Evolutionary conservation across 2,329 filamentous ascomycete genomes (phyloP), one percentile per base, ranked within the genome.

Genomic region (Penicillium sp.): DNA sequence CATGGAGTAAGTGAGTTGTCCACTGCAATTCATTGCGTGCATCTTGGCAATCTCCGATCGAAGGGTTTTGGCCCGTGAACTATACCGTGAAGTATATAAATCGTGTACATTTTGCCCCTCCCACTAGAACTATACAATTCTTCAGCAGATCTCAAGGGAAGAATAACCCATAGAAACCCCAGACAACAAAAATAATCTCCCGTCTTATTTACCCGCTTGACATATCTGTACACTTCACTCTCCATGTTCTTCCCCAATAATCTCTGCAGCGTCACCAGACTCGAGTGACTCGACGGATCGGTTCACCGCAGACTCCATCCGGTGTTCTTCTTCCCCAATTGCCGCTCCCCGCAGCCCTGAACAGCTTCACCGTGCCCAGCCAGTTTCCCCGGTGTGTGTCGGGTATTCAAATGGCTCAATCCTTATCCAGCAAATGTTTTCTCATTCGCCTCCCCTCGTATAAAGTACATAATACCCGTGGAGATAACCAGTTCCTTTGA

Each of bases 291-390:
- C 60, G 50, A 64, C 62, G 49, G 59, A 66, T 61, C 47, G 59
- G 62, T 70, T 76, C 75, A 76, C 75, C 75, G 75, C 72, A 76
- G 67, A 54, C 74, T 74, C 68, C 69, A 75, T 76, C 73, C 58
- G 74, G 73, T 19, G 62, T 54, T 19, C 28, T 45, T 19, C 40
- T 7, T 33, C 42, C 28, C 19, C 54, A 24, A 65, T 35, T 61
- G 35, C 65, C 57, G 61, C 59, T 65, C 70, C 68, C 69, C 68
- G 65, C 70, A 67, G 62, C 65, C 65, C 56, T 59, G 63, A 67
- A 68, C 65, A 70, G 65, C 73, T 71, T 75, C 73, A 74, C 70
- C 68, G 71, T 64, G 68, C 58, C 33, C 65, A 51, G 33, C 67
- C 68, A 30, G 53, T 57, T 69, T 60, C 66, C 64, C 60, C 62